Evolutionary conservation across 1,284 basidiomycete genomes (phyloP).

Genomic region (Phylloboletellus chloephorus): DNA sequence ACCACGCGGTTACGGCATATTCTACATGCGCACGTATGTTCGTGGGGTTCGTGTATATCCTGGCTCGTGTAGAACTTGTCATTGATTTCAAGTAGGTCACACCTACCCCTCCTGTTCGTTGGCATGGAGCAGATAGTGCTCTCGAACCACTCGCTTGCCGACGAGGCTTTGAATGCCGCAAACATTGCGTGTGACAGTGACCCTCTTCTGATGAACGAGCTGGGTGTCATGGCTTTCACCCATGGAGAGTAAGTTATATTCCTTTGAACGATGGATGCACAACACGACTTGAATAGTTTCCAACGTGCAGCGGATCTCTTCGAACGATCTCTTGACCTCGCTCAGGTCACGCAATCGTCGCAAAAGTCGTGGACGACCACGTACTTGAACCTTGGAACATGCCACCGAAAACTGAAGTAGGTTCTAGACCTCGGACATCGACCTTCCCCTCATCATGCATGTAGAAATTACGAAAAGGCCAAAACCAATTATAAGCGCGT

Average conservation of each 20-base stretch:
- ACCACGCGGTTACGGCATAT: slow-evolving; percentile 97
- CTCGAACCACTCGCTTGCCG: slow-evolving; percentile 77
- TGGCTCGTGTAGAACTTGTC: slow-evolving; percentile 1
- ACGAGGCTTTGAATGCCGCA: slow-evolving; percentile 83
- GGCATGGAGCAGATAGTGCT: slow-evolving; percentile 97
- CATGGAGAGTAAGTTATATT: slow-evolving; percentile 63
- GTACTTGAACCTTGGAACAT: slow-evolving; percentile 88
- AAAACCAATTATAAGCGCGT: slow-evolving; percentile 68
- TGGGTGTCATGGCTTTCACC: slow-evolving; percentile 89
- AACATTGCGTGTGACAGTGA: slow-evolving; percentile 78
- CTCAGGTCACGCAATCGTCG: slow-evolving; percentile 78
- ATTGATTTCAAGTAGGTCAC: slow-evolving; percentile 53
- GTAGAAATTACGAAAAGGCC: slow-evolving; percentile 67
- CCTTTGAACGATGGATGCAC: slow-evolving; percentile 1
- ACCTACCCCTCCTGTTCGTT: slow-evolving; percentile 91
- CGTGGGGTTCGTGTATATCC: slow-evolving; percentile 60
- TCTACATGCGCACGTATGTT: slow-evolving; percentile 94
- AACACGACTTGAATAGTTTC: slow-evolving; percentile 39
- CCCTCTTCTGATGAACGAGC: slow-evolving; percentile 87
- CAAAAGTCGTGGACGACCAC: slow-evolving; percentile 81
- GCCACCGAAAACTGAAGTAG: slow-evolving; percentile 73
- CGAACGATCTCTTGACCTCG: slow-evolving; percentile 64
- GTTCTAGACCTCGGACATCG: slow-evolving; percentile 22
- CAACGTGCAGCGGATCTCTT: slow-evolving; percentile 69
- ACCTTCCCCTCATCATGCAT: slow-evolving; percentile 9